Conservation (phyloP, 495 filamentous ascomycete genomes). For the Tuber calosporum region DNA sequence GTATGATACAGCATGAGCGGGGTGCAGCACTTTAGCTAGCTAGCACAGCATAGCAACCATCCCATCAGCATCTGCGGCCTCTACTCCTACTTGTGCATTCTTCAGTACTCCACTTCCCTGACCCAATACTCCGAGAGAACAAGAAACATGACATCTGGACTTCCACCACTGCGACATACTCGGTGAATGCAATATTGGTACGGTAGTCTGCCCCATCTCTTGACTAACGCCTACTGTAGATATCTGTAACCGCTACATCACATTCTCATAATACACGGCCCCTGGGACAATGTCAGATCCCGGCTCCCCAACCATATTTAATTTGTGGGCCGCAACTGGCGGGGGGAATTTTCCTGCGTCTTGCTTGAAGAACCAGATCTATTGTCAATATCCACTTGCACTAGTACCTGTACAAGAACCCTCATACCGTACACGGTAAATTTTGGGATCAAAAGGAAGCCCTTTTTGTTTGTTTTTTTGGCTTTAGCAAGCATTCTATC, state of each 20-base stretch:
- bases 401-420: not conserved
- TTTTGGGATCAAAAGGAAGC: not conserved
- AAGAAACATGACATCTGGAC: not conserved
- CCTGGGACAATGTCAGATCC: not conserved
- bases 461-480: too few species aligned
- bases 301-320: not conserved
- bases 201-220: too few species aligned
- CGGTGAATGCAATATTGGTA: not conserved
- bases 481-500: not conserved
- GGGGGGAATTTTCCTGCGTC: not conserved
- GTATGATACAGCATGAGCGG: too few species aligned
- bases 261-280: not conserved
- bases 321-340: not conserved
- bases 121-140: too few species aligned
- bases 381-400: not conserved
- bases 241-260: not conserved
- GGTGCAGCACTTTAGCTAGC: too few species aligned
- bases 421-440: not conserved
- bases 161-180: not conserved
- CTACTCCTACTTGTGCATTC: too few species aligned
- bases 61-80: too few species aligned
- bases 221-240: too few species aligned
- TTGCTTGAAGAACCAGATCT: not conserved
- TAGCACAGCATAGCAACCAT: too few species aligned
- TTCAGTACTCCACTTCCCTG: too few species aligned